A percentile compares a stretch with the other conserved stretches of the same genome.
phyloP scores from a whole-genome alignment of 2,329 filamentous ascomycete genomes.

The Grosmannia penicillata region DNA sequence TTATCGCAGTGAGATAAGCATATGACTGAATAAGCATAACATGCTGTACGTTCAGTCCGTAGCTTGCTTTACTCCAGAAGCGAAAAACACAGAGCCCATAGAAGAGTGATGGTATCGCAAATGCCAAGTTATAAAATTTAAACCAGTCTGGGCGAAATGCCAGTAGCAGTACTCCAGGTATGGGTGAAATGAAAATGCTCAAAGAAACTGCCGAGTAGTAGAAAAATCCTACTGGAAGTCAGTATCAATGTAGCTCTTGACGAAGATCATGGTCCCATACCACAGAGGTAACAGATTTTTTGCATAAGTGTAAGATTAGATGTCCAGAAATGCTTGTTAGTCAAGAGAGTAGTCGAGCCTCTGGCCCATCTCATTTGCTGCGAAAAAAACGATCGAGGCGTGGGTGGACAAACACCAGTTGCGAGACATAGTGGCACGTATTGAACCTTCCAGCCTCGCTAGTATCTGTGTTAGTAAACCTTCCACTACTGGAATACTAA shows the following conservation, averaged over 20 bases:
- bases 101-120: constrained; percentile 3
- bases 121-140: constrained; percentile 4
- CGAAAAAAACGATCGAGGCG: constrained; percentile 4
- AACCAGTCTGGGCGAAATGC: constrained; percentile 3
- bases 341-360: constrained; percentile 3
- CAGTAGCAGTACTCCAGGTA: constrained; percentile 4
- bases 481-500: too few relatives aligned
- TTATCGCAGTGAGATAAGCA: constrained; percentile 4
- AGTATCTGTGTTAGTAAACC: background rate
- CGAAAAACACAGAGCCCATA: constrained; percentile 3
- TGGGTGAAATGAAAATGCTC: constrained; percentile 4
- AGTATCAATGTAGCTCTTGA: too few relatives aligned
- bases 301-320: constrained; percentile 4
- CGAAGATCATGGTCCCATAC: too few relatives aligned
- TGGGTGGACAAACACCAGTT: constrained; percentile 3
- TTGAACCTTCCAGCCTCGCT: constrained; percentile 3
- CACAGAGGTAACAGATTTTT: constrained; percentile 6
- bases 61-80: constrained; percentile 3
- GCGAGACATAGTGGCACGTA: constrained; percentile 4
- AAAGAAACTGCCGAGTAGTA: constrained; percentile 4
- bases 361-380: constrained; percentile 6
- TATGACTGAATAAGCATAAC: constrained; percentile 5
- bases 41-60: constrained; percentile 5
- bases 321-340: constrained; percentile 4
- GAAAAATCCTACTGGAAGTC: constrained; percentile 1